These are phyloP conservation scores for Globomyces pollinis-pini DNA, from an alignment of 192 early-diverging fungal species.

Conservation along the genomic window DNA sequence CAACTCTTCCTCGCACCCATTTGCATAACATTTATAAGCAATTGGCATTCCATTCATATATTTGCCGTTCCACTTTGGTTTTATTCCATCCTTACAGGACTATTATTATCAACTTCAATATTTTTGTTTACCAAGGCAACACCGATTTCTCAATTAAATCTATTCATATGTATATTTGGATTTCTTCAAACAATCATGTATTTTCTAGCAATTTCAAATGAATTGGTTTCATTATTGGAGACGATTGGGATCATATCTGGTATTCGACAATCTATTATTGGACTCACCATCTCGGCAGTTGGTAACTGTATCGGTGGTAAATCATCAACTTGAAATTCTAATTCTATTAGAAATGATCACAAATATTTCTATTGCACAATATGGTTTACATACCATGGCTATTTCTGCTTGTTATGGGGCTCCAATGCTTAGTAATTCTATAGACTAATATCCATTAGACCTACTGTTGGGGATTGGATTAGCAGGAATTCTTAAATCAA, in stretches of 20 bases:
- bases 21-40: background rate
- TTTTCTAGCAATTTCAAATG: conserved; percentile 64
- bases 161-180: background rate
- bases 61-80: background rate
- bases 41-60: background rate
- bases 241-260: conserved; percentile 70
- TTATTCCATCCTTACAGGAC: background rate
- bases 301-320: conserved; percentile 33
- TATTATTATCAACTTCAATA: background rate
- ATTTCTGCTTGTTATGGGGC: conserved; percentile 89
- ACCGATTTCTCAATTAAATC: background rate
- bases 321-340: background rate
- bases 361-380: conserved; percentile 80
- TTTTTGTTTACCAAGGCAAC: background rate
- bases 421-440: conserved; percentile 72
- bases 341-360: conserved; percentile 68
- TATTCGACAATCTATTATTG: conserved; percentile 71
- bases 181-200: background rate
- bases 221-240: conserved; percentile 77
- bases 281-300: conserved; percentile 68
- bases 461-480: conserved; percentile 80
- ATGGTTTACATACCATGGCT: conserved; percentile 92
- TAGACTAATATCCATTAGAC: conserved; percentile 41
- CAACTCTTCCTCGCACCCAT: conserved; percentile 6
- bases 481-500: conserved; percentile 10